phyloP scores from a whole-genome alignment of 192 early-diverging fungal species.

The Coemansia sp. region DNA sequence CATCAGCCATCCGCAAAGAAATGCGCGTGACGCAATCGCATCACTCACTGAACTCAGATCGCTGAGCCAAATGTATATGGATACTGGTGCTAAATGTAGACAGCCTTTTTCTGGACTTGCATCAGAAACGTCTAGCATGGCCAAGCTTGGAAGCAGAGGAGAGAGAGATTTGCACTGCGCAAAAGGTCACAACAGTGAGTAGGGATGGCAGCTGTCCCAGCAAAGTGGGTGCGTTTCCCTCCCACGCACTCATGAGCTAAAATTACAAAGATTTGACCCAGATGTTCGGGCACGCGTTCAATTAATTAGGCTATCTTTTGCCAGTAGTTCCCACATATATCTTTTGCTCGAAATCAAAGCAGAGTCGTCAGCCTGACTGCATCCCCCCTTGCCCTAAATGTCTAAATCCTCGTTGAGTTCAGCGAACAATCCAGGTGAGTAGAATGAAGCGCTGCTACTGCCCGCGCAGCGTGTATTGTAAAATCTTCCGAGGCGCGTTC shows the following conservation, averaged over 20 bases:
- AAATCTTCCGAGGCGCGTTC: slow-evolving; percentile 1
- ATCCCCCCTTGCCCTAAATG: slow-evolving; percentile 1
- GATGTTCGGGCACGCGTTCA: neutral
- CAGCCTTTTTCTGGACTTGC: neutral
- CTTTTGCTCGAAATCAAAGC: neutral
- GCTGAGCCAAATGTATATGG: neutral
- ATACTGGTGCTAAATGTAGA: neutral
- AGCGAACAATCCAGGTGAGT: slow-evolving; percentile 2
- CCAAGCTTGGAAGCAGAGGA: neutral
- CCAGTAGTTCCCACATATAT: neutral
- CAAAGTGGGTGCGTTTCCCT: neutral
- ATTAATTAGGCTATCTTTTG: neutral
- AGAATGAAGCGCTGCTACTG: slow-evolving; percentile 2
- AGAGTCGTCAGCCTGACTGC: neutral
- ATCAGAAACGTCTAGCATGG: neutral
- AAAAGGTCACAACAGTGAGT: neutral
- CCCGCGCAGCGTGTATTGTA: slow-evolving; percentile 1
- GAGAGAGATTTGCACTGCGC: neutral
- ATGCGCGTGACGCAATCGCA: neutral
- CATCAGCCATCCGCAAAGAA: neutral
- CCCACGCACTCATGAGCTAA: neutral
- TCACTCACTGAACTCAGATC: neutral
- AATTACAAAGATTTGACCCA: neutral
- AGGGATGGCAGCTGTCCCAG: neutral
- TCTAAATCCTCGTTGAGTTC: neutral